Base-by-base conservation (phyloP, 345 rosid genomes). In the Eutrema heterophyllum region DNA sequence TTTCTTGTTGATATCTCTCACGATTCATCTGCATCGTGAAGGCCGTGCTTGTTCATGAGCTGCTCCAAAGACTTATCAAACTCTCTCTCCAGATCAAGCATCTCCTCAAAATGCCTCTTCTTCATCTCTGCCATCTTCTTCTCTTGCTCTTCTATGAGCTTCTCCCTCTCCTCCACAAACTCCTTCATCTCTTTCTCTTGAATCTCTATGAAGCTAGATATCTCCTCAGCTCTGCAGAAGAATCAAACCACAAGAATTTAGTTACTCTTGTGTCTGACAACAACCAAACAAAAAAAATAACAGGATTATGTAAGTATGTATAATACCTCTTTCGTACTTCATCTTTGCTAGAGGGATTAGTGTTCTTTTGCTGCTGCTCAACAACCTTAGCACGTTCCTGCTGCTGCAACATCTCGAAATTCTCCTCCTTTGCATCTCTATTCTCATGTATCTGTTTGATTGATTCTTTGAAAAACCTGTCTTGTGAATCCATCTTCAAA, bases 381-480 rank as follows among this genome's bases (percentile, higher is more conserved):
- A 82, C 84, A 18, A 87, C 86, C 76, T 82, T 83, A 56, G 86
- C 85, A 12, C 96, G 87, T 72, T 90, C 83, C 56, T 84, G 79
- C 82, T 87, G 97, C 80, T 92, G 98, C 59, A 83, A 75, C 79
- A 70, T 84, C 89, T 95, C 98, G 39, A 95, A 95, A 14, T 81
- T 68, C 72, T 90, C 98, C 68, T 95, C 97, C 72, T 82, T 84
- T 4, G 78, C 85, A 13, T 81, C 75, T 70, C 88, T 79, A 2
- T 69, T 81, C 67, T 84, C 71, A 38, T 79, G 92, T 9, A 95
- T 79, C 12, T 68, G 6, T 30, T 73, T 71, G 57, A 87, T 66
- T 55, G 85, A 83, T 2, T 90, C 87, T 75, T 88, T 80, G 83
- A 87, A 90, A 68, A 92, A 89, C 67, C 81, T 79, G 43, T 92